phyloP scores from a whole-genome alignment of 371 early-diverging fungal genomes.

The Synchytrium microbalum region DNA sequence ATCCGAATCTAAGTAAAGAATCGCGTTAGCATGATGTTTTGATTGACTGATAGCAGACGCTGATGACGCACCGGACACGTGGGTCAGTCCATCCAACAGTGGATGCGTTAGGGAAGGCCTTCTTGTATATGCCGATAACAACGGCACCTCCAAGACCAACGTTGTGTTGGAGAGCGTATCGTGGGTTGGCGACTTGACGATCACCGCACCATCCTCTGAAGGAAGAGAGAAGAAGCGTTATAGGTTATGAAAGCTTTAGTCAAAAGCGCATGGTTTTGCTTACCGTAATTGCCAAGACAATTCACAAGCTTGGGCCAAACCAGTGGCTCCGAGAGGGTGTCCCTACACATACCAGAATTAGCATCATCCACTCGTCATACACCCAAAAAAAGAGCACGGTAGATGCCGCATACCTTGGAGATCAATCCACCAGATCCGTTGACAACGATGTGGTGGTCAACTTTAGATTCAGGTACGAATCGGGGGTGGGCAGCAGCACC shows the following conservation, averaged over 20 bases:
- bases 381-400: too few species aligned
- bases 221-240: not conserved
- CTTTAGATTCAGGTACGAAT: not conserved
- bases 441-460: slow-evolving; percentile 31
- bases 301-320: slow-evolving; percentile 66
- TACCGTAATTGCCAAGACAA: slow-evolving; percentile 24
- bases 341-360: too few species aligned
- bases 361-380: too few species aligned
- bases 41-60: too few species aligned
- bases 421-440: slow-evolving; percentile 77
- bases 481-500: slow-evolving; percentile 27
- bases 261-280: not conserved
- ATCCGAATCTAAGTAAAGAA: slow-evolving; percentile 50
- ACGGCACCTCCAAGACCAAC: slow-evolving; percentile 74
- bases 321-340: slow-evolving; percentile 75
- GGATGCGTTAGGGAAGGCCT: too few species aligned
- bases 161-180: slow-evolving; percentile 69
- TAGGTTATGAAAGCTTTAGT: not conserved
- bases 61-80: slow-evolving; percentile 45
- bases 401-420: too few species aligned
- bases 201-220: slow-evolving; percentile 57
- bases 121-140: too few species aligned
- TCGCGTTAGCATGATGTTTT: too few species aligned
- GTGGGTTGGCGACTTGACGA: slow-evolving; percentile 55
- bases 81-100: too few species aligned